A percentile compares a stretch with the other conserved stretches of the same genome.
These are phyloP conservation scores for Eucalyptus pauciflora DNA, from an alignment of 345 rosid species.

Conservation along the genomic window DNA sequence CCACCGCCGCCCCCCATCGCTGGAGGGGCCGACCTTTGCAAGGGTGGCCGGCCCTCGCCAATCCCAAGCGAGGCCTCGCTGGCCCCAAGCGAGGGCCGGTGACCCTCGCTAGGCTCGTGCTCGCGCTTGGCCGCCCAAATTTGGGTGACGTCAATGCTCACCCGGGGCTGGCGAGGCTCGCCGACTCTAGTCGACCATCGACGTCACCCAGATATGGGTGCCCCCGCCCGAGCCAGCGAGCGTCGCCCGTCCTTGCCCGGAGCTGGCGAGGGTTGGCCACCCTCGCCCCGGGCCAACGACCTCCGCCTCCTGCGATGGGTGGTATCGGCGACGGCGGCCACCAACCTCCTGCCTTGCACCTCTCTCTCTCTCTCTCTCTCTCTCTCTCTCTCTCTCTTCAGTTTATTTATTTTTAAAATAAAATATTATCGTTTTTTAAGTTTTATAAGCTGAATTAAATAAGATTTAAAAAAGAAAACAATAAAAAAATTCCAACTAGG, in stretches of 20 bases:
- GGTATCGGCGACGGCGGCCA: rapidly evolving
- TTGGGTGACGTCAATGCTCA: rapidly evolving
- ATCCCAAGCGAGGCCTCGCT: rapidly evolving
- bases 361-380: too few relatives aligned
- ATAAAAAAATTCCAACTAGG: too few relatives aligned
- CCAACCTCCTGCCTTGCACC: rapidly evolving
- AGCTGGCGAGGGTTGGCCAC: too few relatives aligned
- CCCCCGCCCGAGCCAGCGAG: rapidly evolving
- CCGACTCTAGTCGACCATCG: rapidly evolving
- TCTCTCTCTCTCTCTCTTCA: too few relatives aligned
- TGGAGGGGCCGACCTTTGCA: too few relatives aligned
- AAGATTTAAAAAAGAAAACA: too few relatives aligned
- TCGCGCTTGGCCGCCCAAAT: rapidly evolving
- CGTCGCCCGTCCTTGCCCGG: rapidly evolving
- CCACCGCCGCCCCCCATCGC: rapidly evolving
- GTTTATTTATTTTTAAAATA: too few relatives aligned
- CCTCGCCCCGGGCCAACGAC: rapidly evolving
- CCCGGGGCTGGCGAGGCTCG: rapidly evolving
- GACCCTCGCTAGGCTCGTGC: rapidly evolving
- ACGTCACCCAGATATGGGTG: rapidly evolving
- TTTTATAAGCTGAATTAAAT: too few relatives aligned
- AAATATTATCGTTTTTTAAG: too few relatives aligned
- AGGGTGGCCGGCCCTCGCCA: too few relatives aligned
- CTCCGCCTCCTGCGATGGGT: rapidly evolving
- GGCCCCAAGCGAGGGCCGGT: too few relatives aligned